A percentile compares a stretch with the other conserved stretches of the same genome.
Evolutionary conservation across 2,329 filamentous ascomycete genomes (phyloP).

Genomic region (Penicillium sp.): DNA sequence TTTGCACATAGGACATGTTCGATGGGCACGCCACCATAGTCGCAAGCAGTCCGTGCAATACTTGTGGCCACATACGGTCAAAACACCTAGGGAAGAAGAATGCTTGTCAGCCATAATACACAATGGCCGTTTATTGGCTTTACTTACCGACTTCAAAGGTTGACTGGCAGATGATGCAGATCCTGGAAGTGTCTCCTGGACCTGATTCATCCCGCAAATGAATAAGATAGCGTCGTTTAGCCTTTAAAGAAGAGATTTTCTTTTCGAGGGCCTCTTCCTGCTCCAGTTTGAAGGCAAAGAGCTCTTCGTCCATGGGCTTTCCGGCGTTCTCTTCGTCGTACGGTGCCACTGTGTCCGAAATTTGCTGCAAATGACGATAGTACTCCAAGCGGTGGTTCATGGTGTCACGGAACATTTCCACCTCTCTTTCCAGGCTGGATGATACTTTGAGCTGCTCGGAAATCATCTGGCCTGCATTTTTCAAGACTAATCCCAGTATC

Average conservation of each 20-base stretch:
- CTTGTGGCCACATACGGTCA: conserved; percentile 81
- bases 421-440: conserved; percentile 55
- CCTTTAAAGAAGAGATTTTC: conserved; percentile 58
- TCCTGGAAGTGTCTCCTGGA: conserved; percentile 55
- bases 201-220: conserved; percentile 59
- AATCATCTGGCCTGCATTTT: conserved; percentile 51
- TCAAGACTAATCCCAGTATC: conserved; percentile 61
- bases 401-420: conserved; percentile 67
- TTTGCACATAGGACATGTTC: conserved; percentile 83
- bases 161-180: conserved; percentile 81
- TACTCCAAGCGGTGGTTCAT: conserved; percentile 87
- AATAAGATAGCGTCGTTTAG: conserved; percentile 71
- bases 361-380: conserved; percentile 80
- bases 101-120: conserved; percentile 5
- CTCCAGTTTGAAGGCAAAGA: conserved; percentile 41
- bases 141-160: conserved; percentile 71
- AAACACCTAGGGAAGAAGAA: conserved; percentile 27
- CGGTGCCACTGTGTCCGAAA: conserved; percentile 81
- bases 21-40: conserved; percentile 68
- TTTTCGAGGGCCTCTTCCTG: conserved; percentile 51
- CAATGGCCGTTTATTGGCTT: not conserved
- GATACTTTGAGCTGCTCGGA: conserved; percentile 51
- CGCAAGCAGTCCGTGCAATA: conserved; percentile 86
- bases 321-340: conserved; percentile 60
- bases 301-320: conserved; percentile 49